Evolutionary conservation across 169 alveolate genomes (phyloP).

Genomic region (Blepharisma undulans): DNA sequence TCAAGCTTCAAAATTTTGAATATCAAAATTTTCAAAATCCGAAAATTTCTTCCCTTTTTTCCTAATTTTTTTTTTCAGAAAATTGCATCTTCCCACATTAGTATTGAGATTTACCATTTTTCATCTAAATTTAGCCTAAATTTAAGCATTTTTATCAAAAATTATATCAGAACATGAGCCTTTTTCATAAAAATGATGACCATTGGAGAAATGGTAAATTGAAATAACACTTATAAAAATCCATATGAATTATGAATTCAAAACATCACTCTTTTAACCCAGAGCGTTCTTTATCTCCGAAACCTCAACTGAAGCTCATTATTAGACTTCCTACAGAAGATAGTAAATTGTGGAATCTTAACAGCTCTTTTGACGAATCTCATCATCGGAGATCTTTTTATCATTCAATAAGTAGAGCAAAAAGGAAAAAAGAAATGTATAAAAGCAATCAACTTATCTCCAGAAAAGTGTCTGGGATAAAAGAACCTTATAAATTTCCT

Average conservation of each 20-base stretch:
- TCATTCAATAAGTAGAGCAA: background rate
- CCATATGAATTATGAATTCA: background rate
- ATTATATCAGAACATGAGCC: background rate
- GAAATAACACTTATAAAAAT: background rate
- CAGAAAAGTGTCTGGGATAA: background rate
- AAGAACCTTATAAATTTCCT: background rate
- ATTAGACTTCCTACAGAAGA: background rate
- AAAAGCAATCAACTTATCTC: background rate
- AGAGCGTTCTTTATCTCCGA: background rate
- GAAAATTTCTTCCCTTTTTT: background rate
- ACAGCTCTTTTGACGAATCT: background rate
- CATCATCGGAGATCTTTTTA: background rate
- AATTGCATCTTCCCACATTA: background rate
- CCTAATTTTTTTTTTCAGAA: background rate
- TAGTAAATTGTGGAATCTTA: background rate
- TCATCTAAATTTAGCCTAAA: background rate
- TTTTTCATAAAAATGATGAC: background rate
- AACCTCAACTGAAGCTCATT: background rate
- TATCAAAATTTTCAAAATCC: background rate
- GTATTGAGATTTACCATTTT: background rate
- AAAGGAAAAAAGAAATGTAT: background rate
- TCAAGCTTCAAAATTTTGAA: background rate
- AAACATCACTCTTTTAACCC: background rate
- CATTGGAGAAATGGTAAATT: background rate
- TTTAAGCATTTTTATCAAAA: background rate